phyloP scores from a whole-genome alignment of 164 flowering plant genomes.

The Aristolochia californica region DNA sequence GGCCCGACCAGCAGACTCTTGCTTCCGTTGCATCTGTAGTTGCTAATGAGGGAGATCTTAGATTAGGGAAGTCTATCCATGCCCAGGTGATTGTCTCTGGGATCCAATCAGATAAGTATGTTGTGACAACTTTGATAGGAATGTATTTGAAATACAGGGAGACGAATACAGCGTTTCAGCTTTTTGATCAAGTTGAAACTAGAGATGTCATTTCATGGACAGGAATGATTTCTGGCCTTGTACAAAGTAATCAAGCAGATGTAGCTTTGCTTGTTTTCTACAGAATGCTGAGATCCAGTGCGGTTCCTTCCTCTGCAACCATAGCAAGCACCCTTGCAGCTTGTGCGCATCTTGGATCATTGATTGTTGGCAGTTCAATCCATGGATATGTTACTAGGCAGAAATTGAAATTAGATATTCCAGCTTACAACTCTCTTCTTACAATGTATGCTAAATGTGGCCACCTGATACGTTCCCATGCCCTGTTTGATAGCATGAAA shows the following conservation, averaged over 20 bases:
- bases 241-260: constrained; percentile 48
- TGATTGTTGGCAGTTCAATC: constrained; percentile 38
- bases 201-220: constrained; percentile 67
- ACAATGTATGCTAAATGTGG: constrained; percentile 76
- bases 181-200: constrained; percentile 28
- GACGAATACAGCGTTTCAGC: constrained; percentile 25
- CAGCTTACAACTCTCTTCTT: constrained; percentile 59
- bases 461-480: constrained; percentile 31
- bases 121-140: constrained; percentile 43
- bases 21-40: constrained; percentile 32
- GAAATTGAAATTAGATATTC: constrained; percentile 31
- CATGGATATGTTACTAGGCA: constrained; percentile 58
- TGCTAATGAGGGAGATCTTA: constrained; percentile 20
- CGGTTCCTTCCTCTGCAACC: constrained; percentile 42
- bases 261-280: constrained; percentile 39
- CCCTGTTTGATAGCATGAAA: constrained; percentile 44
- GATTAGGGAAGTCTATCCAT: constrained; percentile 45
- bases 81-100: constrained; percentile 47
- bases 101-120: constrained; percentile 28
- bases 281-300: constrained; percentile 37
- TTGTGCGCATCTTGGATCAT: constrained; percentile 54
- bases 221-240: constrained; percentile 68
- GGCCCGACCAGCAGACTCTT: constrained; percentile 55
- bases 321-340: constrained; percentile 67
- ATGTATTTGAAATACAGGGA: constrained; percentile 55